Conservation (phyloP, 2,329 filamentous ascomycete genomes). For the Botrytis fabae region DNA sequence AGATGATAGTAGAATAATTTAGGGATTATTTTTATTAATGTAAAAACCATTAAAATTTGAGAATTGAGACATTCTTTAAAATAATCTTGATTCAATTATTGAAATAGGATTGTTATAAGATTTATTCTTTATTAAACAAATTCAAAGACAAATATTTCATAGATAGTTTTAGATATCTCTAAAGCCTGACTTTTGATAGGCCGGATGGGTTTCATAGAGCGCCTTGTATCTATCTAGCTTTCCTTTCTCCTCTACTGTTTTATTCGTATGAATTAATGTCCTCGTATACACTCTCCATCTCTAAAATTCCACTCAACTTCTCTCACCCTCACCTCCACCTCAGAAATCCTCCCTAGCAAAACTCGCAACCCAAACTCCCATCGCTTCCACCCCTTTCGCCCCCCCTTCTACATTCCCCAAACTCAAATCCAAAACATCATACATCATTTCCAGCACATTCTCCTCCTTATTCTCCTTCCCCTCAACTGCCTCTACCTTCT, state of each 20-base stretch:
- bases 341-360: constrained; percentile 10
- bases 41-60: no score
- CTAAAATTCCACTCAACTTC: not conserved
- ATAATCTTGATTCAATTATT: no score
- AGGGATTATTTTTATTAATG: no score
- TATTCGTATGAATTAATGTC: not conserved
- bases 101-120: no score
- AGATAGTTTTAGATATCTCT: no score
- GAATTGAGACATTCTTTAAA: no score
- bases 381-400: constrained; percentile 42
- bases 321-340: not conserved
- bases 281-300: not conserved
- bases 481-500: constrained; percentile 40
- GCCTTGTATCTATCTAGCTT: not conserved
- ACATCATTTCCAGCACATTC: constrained; percentile 35
- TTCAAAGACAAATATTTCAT: no score
- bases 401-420: constrained; percentile 33
- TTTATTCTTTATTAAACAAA: no score
- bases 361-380: constrained; percentile 47
- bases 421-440: constrained; percentile 28
- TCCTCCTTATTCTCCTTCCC: constrained; percentile 37
- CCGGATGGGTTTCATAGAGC: no score
- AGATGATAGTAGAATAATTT: no score
- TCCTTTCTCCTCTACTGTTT: not conserved
- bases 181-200: no score